Conservation (phyloP, 257 asterid species). For the Lycium ferocissimum region DNA sequence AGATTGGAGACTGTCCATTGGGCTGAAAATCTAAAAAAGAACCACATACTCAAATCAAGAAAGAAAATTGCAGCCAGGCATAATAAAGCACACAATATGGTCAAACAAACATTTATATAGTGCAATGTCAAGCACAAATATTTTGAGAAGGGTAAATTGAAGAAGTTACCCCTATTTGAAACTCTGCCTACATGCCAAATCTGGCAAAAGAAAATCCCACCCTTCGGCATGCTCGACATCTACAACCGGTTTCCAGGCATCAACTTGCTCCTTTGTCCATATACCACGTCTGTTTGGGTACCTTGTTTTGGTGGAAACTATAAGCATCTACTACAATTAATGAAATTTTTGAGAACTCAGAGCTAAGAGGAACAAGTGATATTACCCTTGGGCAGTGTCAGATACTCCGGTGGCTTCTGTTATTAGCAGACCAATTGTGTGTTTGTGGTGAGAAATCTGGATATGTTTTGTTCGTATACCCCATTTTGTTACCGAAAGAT, state of each 20-base stretch:
- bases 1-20: constrained; percentile 71
- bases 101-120: too few species aligned
- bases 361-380: neutral
- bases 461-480: too few species aligned
- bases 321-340: neutral
- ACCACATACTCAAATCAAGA: neutral
- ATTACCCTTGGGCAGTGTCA: constrained; percentile 56
- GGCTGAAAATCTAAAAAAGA: constrained; percentile 63
- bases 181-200: constrained; percentile 43
- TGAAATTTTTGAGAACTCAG: too few species aligned
- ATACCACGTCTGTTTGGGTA: constrained; percentile 40
- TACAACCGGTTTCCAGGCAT: constrained; percentile 56
- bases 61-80: neutral
- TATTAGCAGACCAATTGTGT: constrained; percentile 32
- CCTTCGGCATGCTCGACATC: constrained; percentile 49
- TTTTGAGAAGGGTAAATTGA: neutral
- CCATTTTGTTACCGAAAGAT: too few species aligned
- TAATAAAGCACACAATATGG: neutral
- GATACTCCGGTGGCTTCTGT: constrained; percentile 56
- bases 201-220: constrained; percentile 44
- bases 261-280: constrained; percentile 50
- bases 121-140: too few species aligned
- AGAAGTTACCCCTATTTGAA: constrained; percentile 33
- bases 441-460: too few species aligned
- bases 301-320: constrained; percentile 26